Conservation (phyloP, 2,329 filamentous ascomycete species). For the Xylaria sp. region DNA sequence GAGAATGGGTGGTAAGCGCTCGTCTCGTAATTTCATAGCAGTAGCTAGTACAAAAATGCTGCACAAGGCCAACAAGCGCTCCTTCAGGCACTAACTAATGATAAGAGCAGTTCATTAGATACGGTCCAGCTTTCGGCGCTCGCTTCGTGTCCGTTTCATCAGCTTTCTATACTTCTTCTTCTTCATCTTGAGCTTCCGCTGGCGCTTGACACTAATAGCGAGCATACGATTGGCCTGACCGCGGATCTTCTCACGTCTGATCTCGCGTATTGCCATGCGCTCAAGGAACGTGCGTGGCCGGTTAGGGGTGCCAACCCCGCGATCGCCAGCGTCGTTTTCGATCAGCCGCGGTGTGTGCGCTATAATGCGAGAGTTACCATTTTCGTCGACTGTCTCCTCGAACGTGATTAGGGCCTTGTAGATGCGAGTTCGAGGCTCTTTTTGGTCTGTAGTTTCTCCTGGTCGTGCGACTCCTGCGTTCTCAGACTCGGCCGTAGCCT, state of each 20-base stretch:
- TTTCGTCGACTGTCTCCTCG: conserved; percentile 70
- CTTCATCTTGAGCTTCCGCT: conserved; percentile 98
- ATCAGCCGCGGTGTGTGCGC: conserved; percentile 69
- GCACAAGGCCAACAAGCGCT: conserved; percentile 8
- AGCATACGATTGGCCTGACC: conserved; percentile 68
- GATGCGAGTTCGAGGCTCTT: conserved; percentile 60
- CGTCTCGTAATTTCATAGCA: conserved; percentile 14
- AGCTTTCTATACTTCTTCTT: conserved; percentile 99
- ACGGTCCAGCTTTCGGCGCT: conserved; percentile 85
- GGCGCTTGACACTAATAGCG: conserved; percentile 89
- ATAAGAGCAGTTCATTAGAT: conserved; percentile 53
- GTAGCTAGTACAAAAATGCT: conserved; percentile 31
- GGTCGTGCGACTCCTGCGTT: conserved; percentile 36
- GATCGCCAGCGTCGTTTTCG: conserved; percentile 52
- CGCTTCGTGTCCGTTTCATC: conserved; percentile 88
- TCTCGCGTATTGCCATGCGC: conserved; percentile 73
- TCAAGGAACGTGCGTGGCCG: conserved; percentile 70
- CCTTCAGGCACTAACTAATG: neutral
- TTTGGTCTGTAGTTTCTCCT: conserved; percentile 33
- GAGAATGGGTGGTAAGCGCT: conserved; percentile 10
- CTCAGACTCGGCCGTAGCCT: conserved; percentile 48
- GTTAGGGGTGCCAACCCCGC: neutral
- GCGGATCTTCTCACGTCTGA: conserved; percentile 66
- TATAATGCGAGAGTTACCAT: conserved; percentile 69
- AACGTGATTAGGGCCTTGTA: conserved; percentile 75